Conservation (phyloP, 805 yeast genomes). For the Kazachstania viticola region DNA sequence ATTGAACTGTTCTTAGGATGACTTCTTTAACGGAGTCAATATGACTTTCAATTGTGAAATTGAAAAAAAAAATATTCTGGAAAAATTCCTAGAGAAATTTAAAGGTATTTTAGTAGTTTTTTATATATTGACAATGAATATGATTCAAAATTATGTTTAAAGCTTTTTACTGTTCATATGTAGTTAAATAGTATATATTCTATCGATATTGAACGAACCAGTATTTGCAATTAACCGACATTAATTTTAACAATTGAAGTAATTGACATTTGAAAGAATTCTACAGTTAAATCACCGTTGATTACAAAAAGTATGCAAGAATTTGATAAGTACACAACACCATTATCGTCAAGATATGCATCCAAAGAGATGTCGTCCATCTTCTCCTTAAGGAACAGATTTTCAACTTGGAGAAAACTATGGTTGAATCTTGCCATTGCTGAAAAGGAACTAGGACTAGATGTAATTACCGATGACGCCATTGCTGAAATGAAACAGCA, state of each 20-base stretch:
- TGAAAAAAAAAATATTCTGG: not conserved
- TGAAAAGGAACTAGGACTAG: constrained; percentile 81
- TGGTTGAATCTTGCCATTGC: constrained; percentile 95
- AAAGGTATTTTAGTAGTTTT: too few relatives aligned
- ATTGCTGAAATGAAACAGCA: constrained; percentile 73
- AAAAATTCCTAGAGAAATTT: too few relatives aligned
- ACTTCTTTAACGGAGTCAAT: not conserved
- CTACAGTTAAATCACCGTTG: too few relatives aligned
- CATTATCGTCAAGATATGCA: constrained; percentile 93
- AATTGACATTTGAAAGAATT: too few relatives aligned
- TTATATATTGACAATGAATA: too few relatives aligned
- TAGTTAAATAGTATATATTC: too few relatives aligned
- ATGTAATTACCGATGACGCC: constrained; percentile 82
- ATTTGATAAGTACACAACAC: constrained; percentile 76
- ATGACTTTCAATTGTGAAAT: not conserved
- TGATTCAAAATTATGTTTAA: too few relatives aligned
- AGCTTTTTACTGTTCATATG: too few relatives aligned
- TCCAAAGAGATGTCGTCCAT: constrained; percentile 92
- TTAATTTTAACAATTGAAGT: too few relatives aligned
- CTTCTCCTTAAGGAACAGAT: constrained; percentile 87
- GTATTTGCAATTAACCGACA: too few relatives aligned
- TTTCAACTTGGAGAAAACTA: constrained; percentile 95
- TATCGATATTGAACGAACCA: too few relatives aligned
- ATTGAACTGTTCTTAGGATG: constrained; percentile 5
- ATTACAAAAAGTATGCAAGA: constrained; percentile 25